Percentiles rank a stretch among this genome's conserved stretches.
Evolutionary conservation across 2,329 filamentous ascomycete genomes (phyloP).

Genomic region (Microcyclospora pomicola): DNA sequence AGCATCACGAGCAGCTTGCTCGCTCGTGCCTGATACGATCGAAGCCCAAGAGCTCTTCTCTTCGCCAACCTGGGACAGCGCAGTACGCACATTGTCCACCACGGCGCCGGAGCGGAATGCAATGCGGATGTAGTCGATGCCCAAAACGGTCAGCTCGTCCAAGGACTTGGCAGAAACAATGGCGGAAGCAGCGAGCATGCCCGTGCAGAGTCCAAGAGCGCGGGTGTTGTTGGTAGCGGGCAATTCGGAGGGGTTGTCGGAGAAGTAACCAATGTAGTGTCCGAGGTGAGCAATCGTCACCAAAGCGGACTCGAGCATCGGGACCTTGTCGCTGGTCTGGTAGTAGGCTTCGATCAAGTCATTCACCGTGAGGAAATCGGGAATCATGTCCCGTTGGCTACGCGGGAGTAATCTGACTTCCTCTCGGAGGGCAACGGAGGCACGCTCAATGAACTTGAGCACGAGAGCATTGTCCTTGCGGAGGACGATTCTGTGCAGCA

Average conservation of each 20-base stretch:
- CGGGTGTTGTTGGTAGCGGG: conserved; percentile 36
- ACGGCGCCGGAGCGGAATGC: conserved; percentile 48
- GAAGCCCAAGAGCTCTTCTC: conserved; percentile 53
- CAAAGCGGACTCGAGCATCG: conserved; percentile 51
- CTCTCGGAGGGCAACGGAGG: conserved; percentile 42
- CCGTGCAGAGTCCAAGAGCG: conserved; percentile 54
- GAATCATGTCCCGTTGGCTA: conserved; percentile 44
- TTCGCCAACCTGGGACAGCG: conserved; percentile 39
- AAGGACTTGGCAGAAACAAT: conserved; percentile 50
- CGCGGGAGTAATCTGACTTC: conserved; percentile 46
- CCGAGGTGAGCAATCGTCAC: conserved; percentile 52
- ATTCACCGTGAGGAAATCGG: conserved; percentile 47
- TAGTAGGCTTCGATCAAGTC: conserved; percentile 54
- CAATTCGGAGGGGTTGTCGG: conserved; percentile 40
- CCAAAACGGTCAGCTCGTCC: conserved; percentile 47
- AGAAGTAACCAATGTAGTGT: conserved; percentile 53
- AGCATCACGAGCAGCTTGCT: conserved; percentile 37
- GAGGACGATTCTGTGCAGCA: conserved; percentile 38
- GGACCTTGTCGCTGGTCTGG: conserved; percentile 41
- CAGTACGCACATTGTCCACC: conserved; percentile 29
- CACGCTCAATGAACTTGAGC: conserved; percentile 47
- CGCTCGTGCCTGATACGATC: conserved; percentile 44
- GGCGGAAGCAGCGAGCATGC: conserved; percentile 54
- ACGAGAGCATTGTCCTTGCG: conserved; percentile 44
- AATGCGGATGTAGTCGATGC: conserved; percentile 49